Conservation (phyloP, 2,329 filamentous ascomycete species). For the Spiromastix sp. region DNA sequence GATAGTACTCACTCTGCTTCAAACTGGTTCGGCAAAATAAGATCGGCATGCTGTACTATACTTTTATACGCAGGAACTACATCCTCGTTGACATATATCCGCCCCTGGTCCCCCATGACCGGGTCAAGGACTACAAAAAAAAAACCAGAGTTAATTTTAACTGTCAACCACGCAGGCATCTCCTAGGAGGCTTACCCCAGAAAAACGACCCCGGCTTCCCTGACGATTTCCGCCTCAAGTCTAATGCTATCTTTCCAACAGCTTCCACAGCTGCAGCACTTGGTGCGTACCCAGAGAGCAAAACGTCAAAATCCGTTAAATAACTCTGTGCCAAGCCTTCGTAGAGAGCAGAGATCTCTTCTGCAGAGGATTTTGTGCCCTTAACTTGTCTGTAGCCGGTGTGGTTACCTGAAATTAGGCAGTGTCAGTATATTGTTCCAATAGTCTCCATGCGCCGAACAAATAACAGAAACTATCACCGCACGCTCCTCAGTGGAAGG, state of each 20-base stretch:
- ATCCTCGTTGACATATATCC: constrained; percentile 81
- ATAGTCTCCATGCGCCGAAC: too few relatives aligned
- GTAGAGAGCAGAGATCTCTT: constrained; percentile 77
- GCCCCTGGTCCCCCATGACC: constrained; percentile 95
- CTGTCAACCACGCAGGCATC: neutral
- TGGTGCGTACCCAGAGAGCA: constrained; percentile 90
- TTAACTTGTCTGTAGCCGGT: constrained; percentile 84
- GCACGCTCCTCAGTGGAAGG: too few relatives aligned
- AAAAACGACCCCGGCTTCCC: constrained; percentile 69
- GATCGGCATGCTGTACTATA: constrained; percentile 68
- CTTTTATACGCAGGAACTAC: constrained; percentile 84
- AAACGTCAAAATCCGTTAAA: constrained; percentile 82
- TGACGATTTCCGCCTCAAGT: constrained; percentile 58
- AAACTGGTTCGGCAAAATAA: constrained; percentile 94
- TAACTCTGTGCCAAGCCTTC: constrained; percentile 72
- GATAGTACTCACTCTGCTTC: constrained; percentile 67
- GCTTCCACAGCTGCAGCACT: constrained; percentile 74
- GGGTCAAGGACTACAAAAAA: constrained; percentile 66
- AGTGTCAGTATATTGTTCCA: neutral
- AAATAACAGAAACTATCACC: too few relatives aligned
- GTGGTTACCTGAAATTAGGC: constrained; percentile 63
- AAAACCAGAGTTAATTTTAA: neutral
- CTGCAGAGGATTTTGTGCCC: constrained; percentile 68
- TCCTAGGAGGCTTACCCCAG: constrained; percentile 50
- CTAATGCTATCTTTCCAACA: constrained; percentile 72